Conservation (phyloP, 2,329 filamentous ascomycete species). For the Daldinia sp. region DNA sequence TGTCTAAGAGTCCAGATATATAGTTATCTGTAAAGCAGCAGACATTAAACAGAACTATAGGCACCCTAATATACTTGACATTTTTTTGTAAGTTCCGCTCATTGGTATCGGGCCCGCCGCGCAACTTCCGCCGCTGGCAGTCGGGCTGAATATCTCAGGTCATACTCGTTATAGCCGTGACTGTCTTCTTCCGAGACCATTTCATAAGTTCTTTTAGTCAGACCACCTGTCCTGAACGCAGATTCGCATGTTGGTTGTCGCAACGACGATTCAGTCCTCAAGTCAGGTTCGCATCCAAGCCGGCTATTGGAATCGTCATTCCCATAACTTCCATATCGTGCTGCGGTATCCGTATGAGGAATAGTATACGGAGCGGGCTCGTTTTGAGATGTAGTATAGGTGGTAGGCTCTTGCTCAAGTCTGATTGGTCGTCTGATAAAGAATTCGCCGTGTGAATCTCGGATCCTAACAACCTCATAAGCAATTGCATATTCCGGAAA, state of each 20-base stretch:
- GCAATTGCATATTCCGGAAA: slow-evolving; percentile 46
- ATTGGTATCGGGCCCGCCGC: slow-evolving; percentile 26
- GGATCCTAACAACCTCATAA: slow-evolving; percentile 57
- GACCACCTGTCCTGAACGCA: background rate
- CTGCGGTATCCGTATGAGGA: slow-evolving; percentile 34
- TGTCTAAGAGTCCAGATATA: background rate
- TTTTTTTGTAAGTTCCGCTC: background rate
- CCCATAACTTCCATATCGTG: slow-evolving; percentile 30
- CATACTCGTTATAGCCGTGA: slow-evolving; percentile 54
- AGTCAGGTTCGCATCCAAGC: slow-evolving; percentile 19
- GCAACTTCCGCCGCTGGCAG: slow-evolving; percentile 5
- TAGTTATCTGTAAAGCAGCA: background rate
- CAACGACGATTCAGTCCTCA: slow-evolving; percentile 17
- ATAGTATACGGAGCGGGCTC: slow-evolving; percentile 32
- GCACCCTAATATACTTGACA: too few relatives aligned
- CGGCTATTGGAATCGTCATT: background rate
- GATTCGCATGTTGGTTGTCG: slow-evolving; percentile 4
- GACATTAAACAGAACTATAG: background rate
- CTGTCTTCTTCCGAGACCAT: slow-evolving; percentile 20
- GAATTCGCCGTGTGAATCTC: slow-evolving; percentile 56
- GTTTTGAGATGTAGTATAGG: slow-evolving; percentile 11
- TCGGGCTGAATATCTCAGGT: slow-evolving; percentile 52
- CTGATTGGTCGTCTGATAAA: slow-evolving; percentile 54
- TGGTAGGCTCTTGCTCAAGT: slow-evolving; percentile 42
- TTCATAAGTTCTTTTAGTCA: slow-evolving; percentile 12